phyloP scores from a whole-genome alignment of 2,329 filamentous ascomycete genomes.

The Didymella pinodella region DNA sequence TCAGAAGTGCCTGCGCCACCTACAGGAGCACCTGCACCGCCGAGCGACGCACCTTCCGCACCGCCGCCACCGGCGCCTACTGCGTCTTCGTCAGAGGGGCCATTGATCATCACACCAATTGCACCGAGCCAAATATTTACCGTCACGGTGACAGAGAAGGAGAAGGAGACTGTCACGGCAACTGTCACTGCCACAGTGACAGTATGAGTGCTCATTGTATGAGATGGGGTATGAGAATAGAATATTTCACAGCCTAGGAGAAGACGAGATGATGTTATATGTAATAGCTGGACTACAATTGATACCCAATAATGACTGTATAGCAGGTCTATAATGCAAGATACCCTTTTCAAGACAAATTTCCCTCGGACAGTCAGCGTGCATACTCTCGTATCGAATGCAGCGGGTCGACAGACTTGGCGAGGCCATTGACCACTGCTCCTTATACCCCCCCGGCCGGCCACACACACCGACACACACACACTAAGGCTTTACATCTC shows the following conservation, averaged over 20 bases:
- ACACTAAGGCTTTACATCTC: background rate
- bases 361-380: background rate
- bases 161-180: conserved; percentile 42
- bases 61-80: conserved; percentile 20
- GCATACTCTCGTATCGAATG: background rate
- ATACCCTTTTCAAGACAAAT: background rate
- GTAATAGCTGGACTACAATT: conserved; percentile 19
- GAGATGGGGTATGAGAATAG: background rate
- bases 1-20: conserved; percentile 15
- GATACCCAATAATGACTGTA: conserved; percentile 21
- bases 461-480: background rate
- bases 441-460: too few relatives aligned
- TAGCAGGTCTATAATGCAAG: conserved; percentile 10
- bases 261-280: background rate
- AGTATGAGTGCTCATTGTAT: background rate
- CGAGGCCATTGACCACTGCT: background rate
- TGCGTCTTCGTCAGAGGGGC: conserved; percentile 29
- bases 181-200: conserved; percentile 34
- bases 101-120: conserved; percentile 46
- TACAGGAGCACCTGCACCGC: conserved; percentile 8
- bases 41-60: conserved; percentile 7
- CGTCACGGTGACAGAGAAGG: conserved; percentile 43
- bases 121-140: conserved; percentile 45
- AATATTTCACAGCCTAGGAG: background rate
- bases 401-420: background rate